phyloP scores from a whole-genome alignment of 2,329 filamentous ascomycete species.

The Talaromyces sp. region DNA sequence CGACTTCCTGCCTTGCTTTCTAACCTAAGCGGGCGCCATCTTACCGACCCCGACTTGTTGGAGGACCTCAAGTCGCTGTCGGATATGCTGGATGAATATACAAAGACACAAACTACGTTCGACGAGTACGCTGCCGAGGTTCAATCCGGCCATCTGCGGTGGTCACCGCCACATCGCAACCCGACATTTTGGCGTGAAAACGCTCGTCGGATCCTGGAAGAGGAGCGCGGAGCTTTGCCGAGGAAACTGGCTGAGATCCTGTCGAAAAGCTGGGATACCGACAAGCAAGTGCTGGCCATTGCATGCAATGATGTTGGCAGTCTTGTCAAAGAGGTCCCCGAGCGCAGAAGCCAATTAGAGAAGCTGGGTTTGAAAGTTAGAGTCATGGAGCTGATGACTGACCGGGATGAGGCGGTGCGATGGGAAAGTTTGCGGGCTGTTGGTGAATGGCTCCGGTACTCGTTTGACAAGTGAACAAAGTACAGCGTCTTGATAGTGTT shows the following conservation, averaged over 20 bases:
- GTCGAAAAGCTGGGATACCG: conserved; percentile 75
- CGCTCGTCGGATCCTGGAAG: conserved; percentile 77
- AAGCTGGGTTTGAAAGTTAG: conserved; percentile 77
- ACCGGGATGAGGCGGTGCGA: conserved; percentile 78
- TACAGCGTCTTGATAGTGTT: not conserved
- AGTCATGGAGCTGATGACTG: conserved; percentile 91
- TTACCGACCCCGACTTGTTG: conserved; percentile 45
- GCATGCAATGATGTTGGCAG: conserved; percentile 89
- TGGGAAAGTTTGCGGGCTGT: conserved; percentile 91
- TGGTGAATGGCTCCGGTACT: conserved; percentile 70
- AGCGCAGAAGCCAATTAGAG: conserved; percentile 74
- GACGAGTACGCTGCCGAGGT: conserved; percentile 75
- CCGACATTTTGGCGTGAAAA: conserved; percentile 89
- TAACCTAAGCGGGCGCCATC: conserved; percentile 51
- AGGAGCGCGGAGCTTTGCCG: conserved; percentile 71
- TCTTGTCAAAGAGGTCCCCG: conserved; percentile 82
- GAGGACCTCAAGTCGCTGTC: conserved; percentile 46
- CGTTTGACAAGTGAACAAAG: conserved; percentile 43
- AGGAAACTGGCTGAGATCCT: conserved; percentile 83
- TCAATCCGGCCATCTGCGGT: conserved; percentile 78
- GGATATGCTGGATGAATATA: conserved; percentile 80
- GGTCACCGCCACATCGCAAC: conserved; percentile 87
- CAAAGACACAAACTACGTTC: conserved; percentile 62
- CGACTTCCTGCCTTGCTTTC: conserved; percentile 63
- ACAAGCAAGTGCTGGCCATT: conserved; percentile 81